These are phyloP conservation scores for Mycosphaerella sp. DNA, from an alignment of 2,329 filamentous ascomycete species.

Conservation along the genomic window DNA sequence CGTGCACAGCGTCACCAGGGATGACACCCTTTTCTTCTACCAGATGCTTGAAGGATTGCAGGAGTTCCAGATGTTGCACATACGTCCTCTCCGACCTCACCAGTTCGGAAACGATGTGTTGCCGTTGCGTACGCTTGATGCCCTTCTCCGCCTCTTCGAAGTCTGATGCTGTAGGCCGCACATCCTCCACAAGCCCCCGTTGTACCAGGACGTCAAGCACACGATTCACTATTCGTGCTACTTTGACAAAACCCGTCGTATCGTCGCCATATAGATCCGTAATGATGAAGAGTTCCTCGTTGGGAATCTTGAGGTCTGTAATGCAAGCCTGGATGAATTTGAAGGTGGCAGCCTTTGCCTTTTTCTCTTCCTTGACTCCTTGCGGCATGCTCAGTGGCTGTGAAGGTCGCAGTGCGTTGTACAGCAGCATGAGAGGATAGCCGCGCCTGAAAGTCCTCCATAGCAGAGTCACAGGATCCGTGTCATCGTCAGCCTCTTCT, in stretches of 20 bases:
- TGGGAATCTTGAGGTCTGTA: conserved; percentile 69
- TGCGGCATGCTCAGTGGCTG: conserved; percentile 51
- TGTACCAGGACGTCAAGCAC: conserved; percentile 82
- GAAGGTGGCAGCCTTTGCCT: conserved; percentile 81
- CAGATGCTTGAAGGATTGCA: conserved; percentile 85
- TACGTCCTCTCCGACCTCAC: conserved; percentile 96
- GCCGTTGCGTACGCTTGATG: conserved; percentile 61
- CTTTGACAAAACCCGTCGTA: conserved; percentile 96
- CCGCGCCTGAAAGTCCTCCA: conserved; percentile 84
- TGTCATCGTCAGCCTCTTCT: conserved; percentile 59
- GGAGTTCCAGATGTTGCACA: conserved; percentile 89
- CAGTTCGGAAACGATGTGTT: conserved; percentile 86
- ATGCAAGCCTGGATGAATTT: conserved; percentile 89
- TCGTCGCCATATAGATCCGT: conserved; percentile 88
- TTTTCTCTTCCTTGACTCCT: conserved; percentile 60
- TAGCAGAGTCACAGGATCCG: conserved; percentile 80
- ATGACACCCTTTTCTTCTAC: conserved; percentile 83
- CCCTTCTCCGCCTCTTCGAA: conserved; percentile 43
- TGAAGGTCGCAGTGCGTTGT: conserved; percentile 73
- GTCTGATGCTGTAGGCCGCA: conserved; percentile 49
- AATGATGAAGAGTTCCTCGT: conserved; percentile 84
- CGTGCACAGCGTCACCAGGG: conserved; percentile 82
- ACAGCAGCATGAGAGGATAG: conserved; percentile 77
- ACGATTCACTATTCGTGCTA: conserved; percentile 84
- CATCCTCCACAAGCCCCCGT: conserved; percentile 63